These are phyloP conservation scores for Colletotrichum spaethianum DNA, from an alignment of 2,329 filamentous ascomycete genomes.

Conservation along the genomic window DNA sequence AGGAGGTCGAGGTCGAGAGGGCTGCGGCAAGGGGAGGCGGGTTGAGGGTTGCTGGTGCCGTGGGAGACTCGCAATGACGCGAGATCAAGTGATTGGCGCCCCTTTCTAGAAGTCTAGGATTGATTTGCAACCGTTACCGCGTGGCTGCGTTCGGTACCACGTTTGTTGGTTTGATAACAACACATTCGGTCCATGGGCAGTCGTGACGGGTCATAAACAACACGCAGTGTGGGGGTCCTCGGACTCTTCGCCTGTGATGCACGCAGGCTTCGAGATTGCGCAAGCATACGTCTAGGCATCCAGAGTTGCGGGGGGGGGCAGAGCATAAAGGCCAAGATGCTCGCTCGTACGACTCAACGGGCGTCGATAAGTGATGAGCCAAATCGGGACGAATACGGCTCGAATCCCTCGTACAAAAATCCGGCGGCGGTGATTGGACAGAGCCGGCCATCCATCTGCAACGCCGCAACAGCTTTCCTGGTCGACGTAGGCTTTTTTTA, in stretches of 20 bases:
- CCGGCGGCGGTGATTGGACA: background rate
- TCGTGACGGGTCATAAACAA: background rate
- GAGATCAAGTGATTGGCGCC: background rate
- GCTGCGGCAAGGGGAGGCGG: conserved; percentile 19
- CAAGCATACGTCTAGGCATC: background rate
- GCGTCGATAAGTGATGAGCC: background rate
- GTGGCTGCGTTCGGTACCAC: background rate
- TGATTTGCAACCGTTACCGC: background rate
- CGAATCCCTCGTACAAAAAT: background rate
- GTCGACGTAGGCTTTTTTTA: background rate
- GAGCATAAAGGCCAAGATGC: background rate
- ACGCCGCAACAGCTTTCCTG: background rate
- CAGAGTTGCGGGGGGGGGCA: background rate
- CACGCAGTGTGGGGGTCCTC: too few species aligned
- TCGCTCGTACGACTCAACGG: background rate
- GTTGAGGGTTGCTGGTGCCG: conserved; percentile 7
- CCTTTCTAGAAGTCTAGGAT: background rate
- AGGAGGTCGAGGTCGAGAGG: conserved; percentile 51
- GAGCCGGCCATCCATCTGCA: background rate
- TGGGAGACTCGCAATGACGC: background rate
- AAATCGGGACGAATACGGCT: background rate
- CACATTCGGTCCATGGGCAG: background rate
- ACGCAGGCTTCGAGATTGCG: background rate
- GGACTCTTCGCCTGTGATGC: background rate
- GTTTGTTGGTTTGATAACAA: background rate